Evolutionary conservation across 495 filamentous ascomycete genomes (phyloP).

Genomic region (Usnea hakonensis): DNA sequence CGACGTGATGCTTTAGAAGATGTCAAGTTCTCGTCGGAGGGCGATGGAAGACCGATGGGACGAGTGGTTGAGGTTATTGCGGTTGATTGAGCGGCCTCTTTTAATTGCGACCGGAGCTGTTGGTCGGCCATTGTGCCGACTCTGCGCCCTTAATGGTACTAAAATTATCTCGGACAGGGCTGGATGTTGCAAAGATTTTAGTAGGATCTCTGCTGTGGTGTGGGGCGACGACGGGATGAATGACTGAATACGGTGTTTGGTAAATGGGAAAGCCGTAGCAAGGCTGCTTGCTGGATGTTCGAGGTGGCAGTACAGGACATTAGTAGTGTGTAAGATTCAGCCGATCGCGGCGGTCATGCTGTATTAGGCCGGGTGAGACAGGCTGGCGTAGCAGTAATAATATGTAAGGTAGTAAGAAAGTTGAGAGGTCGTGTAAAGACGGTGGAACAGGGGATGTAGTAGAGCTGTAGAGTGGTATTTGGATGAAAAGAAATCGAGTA

Average conservation of each 20-base stretch:
- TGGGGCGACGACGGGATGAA: constrained; percentile 5
- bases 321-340: constrained; percentile 2
- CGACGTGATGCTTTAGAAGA: constrained; percentile 1
- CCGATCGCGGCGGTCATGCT: constrained; percentile 3
- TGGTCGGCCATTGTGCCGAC: constrained; percentile 9
- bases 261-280: neutral
- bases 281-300: constrained; percentile 6
- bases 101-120: constrained; percentile 5
- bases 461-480: no score
- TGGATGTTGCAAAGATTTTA: neutral
- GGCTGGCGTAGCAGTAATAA: neutral
- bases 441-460: neutral
- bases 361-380: neutral
- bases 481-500: no score
- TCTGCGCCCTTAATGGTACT: constrained; percentile 3
- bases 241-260: neutral
- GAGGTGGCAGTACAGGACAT: constrained; percentile 6
- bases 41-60: constrained; percentile 1
- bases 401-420: neutral
- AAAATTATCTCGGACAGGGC: constrained; percentile 1
- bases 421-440: neutral
- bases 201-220: constrained; percentile 8
- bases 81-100: neutral
- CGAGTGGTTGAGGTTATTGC: neutral
- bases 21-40: constrained; percentile 4